Evolutionary conservation across 225 moss, liverwort and hornwort genomes (phyloP).

Genomic region (Pleurozium schreberi): DNA sequence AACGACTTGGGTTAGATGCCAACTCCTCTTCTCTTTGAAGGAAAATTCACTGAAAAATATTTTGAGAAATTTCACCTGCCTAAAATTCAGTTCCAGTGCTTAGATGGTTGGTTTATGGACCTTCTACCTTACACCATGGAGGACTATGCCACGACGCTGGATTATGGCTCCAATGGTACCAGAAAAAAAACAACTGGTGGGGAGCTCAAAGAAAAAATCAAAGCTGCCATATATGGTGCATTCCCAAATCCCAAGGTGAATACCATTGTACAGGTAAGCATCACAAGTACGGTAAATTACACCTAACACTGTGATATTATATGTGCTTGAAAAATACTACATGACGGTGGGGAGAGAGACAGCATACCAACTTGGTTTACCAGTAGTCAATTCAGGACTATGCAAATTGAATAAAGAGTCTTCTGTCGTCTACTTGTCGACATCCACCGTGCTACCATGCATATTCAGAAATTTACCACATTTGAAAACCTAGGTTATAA

Average conservation of each 20-base stretch:
- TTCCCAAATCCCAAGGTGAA: neutral
- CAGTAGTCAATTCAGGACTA: neutral
- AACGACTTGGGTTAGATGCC: no score
- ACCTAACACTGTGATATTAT: neutral
- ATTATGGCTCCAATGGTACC: no score
- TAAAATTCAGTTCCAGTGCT: no score
- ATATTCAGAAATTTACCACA: neutral
- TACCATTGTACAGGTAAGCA: neutral
- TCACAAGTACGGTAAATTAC: neutral
- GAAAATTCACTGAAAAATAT: no score
- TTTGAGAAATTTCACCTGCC: no score
- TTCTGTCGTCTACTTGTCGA: neutral
- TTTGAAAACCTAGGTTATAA: neutral
- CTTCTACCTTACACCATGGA: no score
- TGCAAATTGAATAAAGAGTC: neutral
- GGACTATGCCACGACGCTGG: no score
- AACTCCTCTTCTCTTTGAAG: no score
- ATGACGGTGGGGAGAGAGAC: neutral
- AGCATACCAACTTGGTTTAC: neutral
- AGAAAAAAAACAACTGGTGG: no score
- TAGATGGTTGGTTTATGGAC: no score
- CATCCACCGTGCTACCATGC: neutral
- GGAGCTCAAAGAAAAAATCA: neutral
- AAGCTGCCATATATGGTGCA: fast-evolving
- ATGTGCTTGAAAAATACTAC: neutral